These are phyloP conservation scores for Solanum lignicaule DNA, from an alignment of 257 asterid genomes.

Conservation along the genomic window DNA sequence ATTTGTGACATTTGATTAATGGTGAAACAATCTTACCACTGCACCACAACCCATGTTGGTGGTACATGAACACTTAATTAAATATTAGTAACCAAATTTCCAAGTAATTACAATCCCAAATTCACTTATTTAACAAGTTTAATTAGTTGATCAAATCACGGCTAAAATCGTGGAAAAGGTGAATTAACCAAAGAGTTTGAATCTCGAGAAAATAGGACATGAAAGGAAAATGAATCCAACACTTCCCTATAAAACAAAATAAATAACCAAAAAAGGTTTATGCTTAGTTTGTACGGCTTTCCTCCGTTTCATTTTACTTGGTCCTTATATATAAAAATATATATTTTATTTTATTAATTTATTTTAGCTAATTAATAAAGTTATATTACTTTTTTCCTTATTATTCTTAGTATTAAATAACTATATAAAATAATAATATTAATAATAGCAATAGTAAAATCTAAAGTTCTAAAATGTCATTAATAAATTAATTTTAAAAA, in stretches of 20 bases:
- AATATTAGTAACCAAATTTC: background rate
- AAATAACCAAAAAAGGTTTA: background rate
- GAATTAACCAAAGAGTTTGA: background rate
- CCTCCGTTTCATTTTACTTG: no score
- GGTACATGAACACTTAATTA: background rate
- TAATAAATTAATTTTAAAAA: background rate
- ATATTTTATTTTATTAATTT: no score
- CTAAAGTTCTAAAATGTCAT: background rate
- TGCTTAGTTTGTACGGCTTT: background rate
- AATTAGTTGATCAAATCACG: slow-evolving; percentile 21
- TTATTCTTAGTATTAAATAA: no score
- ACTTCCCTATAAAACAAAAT: background rate
- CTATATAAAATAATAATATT: no score
- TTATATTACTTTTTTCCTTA: background rate
- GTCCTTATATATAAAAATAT: background rate
- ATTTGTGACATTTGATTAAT: no score
- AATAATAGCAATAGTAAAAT: no score
- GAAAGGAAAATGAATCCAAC: background rate
- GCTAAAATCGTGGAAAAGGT: slow-evolving; percentile 18
- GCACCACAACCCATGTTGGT: background rate
- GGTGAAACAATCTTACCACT: accelerated
- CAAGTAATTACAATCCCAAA: background rate
- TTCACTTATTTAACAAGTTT: background rate
- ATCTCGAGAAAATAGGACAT: background rate
- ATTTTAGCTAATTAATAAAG: background rate